Percentiles rank a stretch among this genome's conserved stretches.
phyloP scores from a whole-genome alignment of 1,139 yeast genomes.

The Casaregolazyma suthepensis region DNA sequence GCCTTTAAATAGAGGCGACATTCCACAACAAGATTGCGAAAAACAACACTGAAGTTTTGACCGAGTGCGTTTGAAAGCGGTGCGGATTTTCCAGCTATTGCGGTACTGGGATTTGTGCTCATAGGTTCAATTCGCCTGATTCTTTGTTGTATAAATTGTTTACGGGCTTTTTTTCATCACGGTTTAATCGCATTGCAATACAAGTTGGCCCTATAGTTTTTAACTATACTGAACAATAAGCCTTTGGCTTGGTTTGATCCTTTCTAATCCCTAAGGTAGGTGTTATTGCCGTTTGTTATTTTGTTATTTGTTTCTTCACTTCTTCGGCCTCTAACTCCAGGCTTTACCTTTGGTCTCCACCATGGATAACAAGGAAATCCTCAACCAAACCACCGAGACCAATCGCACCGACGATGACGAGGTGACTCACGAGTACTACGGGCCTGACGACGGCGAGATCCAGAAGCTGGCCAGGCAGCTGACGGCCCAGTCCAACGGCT shows the following conservation, averaged over 20 bases:
- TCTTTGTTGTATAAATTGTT: background rate
- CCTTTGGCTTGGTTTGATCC: background rate
- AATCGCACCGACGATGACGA: background rate
- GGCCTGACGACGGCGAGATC: constrained; percentile 6
- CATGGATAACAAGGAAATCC: background rate
- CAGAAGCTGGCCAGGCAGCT: constrained; percentile 24
- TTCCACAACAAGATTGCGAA: background rate
- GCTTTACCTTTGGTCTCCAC: background rate
- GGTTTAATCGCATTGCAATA: background rate
- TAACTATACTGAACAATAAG: background rate
- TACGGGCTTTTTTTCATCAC: background rate
- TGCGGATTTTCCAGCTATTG: background rate
- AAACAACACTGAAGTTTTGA: background rate
- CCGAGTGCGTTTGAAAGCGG: background rate
- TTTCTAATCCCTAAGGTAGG: background rate
- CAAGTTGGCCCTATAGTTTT: background rate
- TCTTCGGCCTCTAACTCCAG: background rate
- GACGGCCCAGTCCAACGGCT: constrained; percentile 15
- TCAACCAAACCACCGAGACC: background rate
- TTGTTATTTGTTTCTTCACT: too few species aligned
- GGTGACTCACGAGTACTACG: background rate
- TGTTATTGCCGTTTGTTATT: too few species aligned
- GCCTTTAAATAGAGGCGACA: background rate
- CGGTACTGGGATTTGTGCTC: background rate
- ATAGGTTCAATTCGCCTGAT: background rate